Conservation (phyloP, 1,284 basidiomycete species). For the Dichomitus squalens region DNA sequence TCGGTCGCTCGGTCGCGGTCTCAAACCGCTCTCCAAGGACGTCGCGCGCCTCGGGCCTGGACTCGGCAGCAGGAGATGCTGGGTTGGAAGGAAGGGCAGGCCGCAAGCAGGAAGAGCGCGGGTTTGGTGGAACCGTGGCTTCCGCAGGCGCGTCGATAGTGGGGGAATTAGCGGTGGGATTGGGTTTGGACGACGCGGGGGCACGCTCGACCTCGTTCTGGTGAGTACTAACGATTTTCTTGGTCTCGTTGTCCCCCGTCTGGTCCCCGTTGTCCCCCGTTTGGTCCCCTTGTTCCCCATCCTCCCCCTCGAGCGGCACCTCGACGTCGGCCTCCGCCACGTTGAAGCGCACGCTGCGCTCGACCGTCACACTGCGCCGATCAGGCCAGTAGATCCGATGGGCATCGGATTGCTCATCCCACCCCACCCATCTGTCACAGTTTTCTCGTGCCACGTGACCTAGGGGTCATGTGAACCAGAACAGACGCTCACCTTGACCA, state of each 20-base stretch:
- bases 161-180: neutral
- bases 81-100: constrained; percentile 83
- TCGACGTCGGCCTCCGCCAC: neutral
- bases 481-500: too few species aligned
- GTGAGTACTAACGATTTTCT: neutral
- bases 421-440: too few species aligned
- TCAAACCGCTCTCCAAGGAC: too few species aligned
- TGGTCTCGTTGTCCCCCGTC: too few species aligned
- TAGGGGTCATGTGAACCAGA: too few species aligned
- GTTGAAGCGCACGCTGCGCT: constrained; percentile 5
- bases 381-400: constrained; percentile 8
- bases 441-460: too few species aligned
- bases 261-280: too few species aligned
- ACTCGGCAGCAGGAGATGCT: neutral
- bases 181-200: too few species aligned
- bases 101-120: constrained; percentile 58
- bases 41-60: neutral
- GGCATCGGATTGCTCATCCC: constrained; percentile 21
- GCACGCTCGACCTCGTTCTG: neutral
- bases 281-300: neutral
- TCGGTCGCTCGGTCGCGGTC: neutral
- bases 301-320: constrained; percentile 8
- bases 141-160: constrained; percentile 70
- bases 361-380: constrained; percentile 1
- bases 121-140: constrained; percentile 74